Evolutionary conservation across 768 basidiomycete genomes (phyloP), one percentile per base, ranked within the genome.

Genomic region (Chlorophyllum brunneum): DNA sequence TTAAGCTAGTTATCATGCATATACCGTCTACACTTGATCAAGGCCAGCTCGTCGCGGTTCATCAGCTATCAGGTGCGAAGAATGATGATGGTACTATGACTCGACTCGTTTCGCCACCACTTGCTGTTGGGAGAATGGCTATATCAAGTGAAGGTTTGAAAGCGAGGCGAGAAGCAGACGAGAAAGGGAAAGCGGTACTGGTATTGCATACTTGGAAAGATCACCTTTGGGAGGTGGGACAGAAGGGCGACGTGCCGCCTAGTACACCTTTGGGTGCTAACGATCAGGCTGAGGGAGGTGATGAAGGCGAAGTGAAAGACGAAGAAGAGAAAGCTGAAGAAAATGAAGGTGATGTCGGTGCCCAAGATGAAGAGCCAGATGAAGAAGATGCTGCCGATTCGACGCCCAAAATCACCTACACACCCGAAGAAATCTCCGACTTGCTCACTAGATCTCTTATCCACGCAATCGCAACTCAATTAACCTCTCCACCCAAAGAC

Each of bases 121-220:
- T 93, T n/a, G 88, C 83, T 30, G 81, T 94, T 5, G 91, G 91
- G 1, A 73, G 76, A 22, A 79, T 90, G 77, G 86, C 83, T 3
- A 67, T 88, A 8, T 62, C 79, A 15, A 70, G 75, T 39, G 70
- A 76, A 46, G 70, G 72, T 39, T 62, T 89, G 50, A 62, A 62
- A 33, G 64, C 69, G 39, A 66, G 68, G 29, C 29, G 44, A 3
- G 24, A 53, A 2, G 68, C 65, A 18, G 65, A 67, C 52, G 74
- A 71, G 47, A 90, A 88, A 59, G 91, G 91, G 1, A 92, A 92
- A 63, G 91, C 88, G 0, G 87, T 91, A 7, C 71, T 73, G 31
- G 69, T 90, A 3, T 56, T 85, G 16, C 91, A 92, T 59, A 80
- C 83, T 2, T 90, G 86, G 82, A 86, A 85, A 60, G 90, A 92